These are phyloP conservation scores for Phytophthora litchii DNA, from an alignment of 352 stramenopile species.

Conservation along the genomic window DNA sequence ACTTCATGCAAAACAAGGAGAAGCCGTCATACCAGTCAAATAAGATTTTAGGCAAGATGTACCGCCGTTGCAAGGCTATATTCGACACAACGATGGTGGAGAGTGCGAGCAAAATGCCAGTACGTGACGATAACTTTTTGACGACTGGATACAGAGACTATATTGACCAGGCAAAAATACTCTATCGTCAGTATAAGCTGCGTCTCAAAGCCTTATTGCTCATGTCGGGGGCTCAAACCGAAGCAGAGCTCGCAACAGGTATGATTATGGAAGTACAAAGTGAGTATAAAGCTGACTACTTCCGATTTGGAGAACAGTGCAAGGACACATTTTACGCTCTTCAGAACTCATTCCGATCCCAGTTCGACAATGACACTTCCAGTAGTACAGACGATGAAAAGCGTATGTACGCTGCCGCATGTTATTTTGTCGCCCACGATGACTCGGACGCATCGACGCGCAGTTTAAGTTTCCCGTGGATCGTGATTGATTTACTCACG, in stretches of 20 bases:
- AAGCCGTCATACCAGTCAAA: conserved; percentile 69
- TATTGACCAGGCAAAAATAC: conserved; percentile 34
- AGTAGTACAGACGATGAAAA: conserved; percentile 24
- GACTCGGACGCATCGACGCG: conserved; percentile 41
- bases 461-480: conserved; percentile 77
- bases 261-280: conserved; percentile 70
- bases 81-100: conserved; percentile 50
- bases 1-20: conserved; percentile 82
- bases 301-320: conserved; percentile 75
- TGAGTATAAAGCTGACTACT: conserved; percentile 76
- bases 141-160: conserved; percentile 57
- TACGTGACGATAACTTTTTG: conserved; percentile 60
- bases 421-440: conserved; percentile 68
- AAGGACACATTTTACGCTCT: conserved; percentile 66
- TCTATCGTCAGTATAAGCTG: conserved; percentile 79
- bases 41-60: conserved; percentile 81
- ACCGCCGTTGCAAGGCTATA: conserved; percentile 63
- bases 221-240: conserved; percentile 65
- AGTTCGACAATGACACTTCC: conserved; percentile 49
- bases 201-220: conserved; percentile 53
- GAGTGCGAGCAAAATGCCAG: conserved; percentile 35
- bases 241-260: conserved; percentile 75
- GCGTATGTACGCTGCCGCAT: conserved; percentile 62
- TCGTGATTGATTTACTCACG: conserved; percentile 61
- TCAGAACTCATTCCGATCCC: conserved; percentile 47